A percentile compares a stretch with the other conserved stretches of the same genome.
These are phyloP conservation scores for Aspergillus saccharolyticus DNA, from an alignment of 495 filamentous ascomycete species.

Conservation along the genomic window DNA sequence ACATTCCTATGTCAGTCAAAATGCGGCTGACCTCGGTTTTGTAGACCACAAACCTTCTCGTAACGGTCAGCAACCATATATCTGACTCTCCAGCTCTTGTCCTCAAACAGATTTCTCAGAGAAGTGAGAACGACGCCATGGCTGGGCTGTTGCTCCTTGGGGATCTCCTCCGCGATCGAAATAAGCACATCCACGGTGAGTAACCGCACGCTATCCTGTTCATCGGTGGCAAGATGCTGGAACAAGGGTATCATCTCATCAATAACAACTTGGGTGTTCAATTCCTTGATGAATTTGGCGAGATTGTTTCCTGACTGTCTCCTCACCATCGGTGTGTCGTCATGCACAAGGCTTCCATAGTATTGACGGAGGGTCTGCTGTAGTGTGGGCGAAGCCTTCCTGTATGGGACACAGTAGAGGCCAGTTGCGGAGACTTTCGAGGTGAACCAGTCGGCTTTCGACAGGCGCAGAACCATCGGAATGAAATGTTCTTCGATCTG, in stretches of 20 bases:
- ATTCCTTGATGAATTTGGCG: constrained; percentile 94
- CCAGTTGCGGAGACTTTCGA: constrained; percentile 98
- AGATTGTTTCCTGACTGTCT: constrained; percentile 94
- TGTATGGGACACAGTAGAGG: constrained; percentile 88
- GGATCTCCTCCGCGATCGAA: constrained; percentile 92
- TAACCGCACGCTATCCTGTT: constrained; percentile 94
- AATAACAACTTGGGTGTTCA: constrained; percentile 84
- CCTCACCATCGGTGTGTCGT: constrained; percentile 98
- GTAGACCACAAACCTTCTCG: constrained; percentile 67
- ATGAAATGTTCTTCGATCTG: constrained; percentile 97
- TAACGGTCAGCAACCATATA: constrained; percentile 99
- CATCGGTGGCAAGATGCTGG: constrained; percentile 90
- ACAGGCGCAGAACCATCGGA: constrained; percentile 86
- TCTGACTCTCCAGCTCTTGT: constrained; percentile 97
- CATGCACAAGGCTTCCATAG: constrained; percentile 87
- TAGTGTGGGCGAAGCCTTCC: constrained; percentile 72
- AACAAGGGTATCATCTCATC: constrained; percentile 99
- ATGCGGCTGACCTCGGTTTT: not conserved
- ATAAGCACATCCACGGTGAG: constrained; percentile 96
- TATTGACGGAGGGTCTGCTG: constrained; percentile 88
- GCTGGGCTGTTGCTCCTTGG: constrained; percentile 95
- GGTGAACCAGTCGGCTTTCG: constrained; percentile 99
- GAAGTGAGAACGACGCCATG: constrained; percentile 89
- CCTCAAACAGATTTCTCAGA: constrained; percentile 86
- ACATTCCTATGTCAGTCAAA: not conserved